These are phyloP conservation scores for Filobasidium wieringae DNA, from an alignment of 768 basidiomycete genomes.

Conservation along the genomic window DNA sequence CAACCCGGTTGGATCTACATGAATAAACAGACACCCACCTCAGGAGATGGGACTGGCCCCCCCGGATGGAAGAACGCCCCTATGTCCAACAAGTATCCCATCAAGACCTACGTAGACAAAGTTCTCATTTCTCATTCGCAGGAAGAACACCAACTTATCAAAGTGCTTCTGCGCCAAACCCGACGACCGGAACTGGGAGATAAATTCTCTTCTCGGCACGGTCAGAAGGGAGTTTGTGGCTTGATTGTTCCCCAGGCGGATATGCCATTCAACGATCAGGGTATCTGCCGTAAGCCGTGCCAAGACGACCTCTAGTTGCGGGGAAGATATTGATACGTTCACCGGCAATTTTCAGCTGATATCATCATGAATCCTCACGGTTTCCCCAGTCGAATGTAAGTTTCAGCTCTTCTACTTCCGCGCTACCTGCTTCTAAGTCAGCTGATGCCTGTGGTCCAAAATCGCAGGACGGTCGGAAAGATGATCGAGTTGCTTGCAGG, in stretches of 20 bases:
- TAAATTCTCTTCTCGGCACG: conserved; percentile 95
- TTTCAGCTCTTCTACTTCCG: not conserved
- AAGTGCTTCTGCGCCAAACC: conserved; percentile 93
- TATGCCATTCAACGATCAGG: conserved; percentile 98
- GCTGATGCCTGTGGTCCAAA: not conserved
- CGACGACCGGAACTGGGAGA: conserved; percentile 92
- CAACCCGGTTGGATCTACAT: conserved; percentile 88
- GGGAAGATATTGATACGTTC: too few relatives aligned
- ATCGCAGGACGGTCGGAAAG: conserved; percentile 94
- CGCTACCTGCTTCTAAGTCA: not conserved
- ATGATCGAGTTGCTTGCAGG: conserved; percentile 97
- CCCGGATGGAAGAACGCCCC: conserved; percentile 70
- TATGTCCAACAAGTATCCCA: conserved; percentile 84
- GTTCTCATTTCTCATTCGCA: conserved; percentile 95
- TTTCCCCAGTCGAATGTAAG: conserved; percentile 72
- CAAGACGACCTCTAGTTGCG: too few relatives aligned
- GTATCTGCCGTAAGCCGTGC: conserved; percentile 55
- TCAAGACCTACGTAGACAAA: conserved; percentile 91
- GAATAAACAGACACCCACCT: conserved; percentile 91
- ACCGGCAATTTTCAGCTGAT: conserved; percentile 53
- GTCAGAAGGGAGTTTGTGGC: conserved; percentile 98
- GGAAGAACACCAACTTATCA: conserved; percentile 90
- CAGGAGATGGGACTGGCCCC: conserved; percentile 46
- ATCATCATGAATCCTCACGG: conserved; percentile 99
- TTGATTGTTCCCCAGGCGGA: conserved; percentile 98